Evolutionary conservation across 495 filamentous ascomycete species (phyloP).

Genomic region (Pyrenopolyporus hunteri): DNA sequence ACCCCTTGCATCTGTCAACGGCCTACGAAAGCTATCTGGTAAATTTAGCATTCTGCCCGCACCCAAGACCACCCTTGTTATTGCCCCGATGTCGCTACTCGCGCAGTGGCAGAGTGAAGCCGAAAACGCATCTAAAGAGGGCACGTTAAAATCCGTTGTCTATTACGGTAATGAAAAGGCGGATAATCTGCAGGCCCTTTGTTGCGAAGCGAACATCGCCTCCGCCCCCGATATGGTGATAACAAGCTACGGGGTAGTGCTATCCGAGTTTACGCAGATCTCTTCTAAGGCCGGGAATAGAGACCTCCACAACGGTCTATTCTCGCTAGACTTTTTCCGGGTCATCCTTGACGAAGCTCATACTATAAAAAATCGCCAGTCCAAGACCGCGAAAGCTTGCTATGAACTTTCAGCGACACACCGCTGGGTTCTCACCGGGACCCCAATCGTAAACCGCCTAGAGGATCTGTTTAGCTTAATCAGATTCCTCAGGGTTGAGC

Average conservation of each 20-base stretch:
- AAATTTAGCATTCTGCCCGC: slow-evolving; percentile 65
- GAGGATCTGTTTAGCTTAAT: slow-evolving; percentile 98
- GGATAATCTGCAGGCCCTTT: slow-evolving; percentile 74
- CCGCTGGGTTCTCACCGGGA: slow-evolving; percentile 93
- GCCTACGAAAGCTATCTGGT: slow-evolving; percentile 46
- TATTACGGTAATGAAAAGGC: slow-evolving; percentile 91
- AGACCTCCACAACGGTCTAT: slow-evolving; percentile 72
- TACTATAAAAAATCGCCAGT: slow-evolving; percentile 86
- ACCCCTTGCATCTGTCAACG: slow-evolving; percentile 39
- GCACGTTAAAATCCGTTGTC: slow-evolving; percentile 79
- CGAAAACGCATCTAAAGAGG: slow-evolving; percentile 80
- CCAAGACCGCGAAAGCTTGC: slow-evolving; percentile 91
- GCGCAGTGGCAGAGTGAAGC: slow-evolving; percentile 97
- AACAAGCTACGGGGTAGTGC: slow-evolving; percentile 91
- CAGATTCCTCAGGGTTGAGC: slow-evolving; percentile 88
- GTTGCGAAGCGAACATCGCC: slow-evolving; percentile 72
- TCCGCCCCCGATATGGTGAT: slow-evolving; percentile 88
- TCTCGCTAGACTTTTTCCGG: slow-evolving; percentile 90
- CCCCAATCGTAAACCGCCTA: slow-evolving; percentile 93
- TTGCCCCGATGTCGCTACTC: slow-evolving; percentile 92
- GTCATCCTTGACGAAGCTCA: slow-evolving; percentile 96
- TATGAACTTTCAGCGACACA: slow-evolving; percentile 85
- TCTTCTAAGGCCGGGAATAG: slow-evolving; percentile 61
- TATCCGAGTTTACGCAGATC: slow-evolving; percentile 85
- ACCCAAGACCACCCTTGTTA: slow-evolving; percentile 89